Base-by-base conservation (phyloP, 2,329 filamentous ascomycete species). In the Neonectria magnoliae region DNA sequence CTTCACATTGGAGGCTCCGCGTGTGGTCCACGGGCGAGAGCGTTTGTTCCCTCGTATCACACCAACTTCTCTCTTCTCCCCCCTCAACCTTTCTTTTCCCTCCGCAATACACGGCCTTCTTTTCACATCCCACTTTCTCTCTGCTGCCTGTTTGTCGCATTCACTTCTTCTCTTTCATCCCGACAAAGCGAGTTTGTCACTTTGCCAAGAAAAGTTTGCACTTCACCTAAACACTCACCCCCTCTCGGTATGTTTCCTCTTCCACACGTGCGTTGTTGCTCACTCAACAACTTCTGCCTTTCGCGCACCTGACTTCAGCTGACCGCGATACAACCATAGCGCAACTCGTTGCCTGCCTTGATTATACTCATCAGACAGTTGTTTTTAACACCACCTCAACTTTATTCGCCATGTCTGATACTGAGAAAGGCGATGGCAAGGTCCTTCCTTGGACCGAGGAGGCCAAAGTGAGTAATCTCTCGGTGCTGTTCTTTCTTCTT, bases 401-500 rank as follows among this genome's bases (percentile, higher is more conserved):
- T 53, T 52, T 14, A n/a, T 41, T 47, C 52, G 60, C 31, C 10
- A 80, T 78, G 73, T 71, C 71, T 29, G 73, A 71, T 42, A 60
- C 67, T 2, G 65, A 72, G 20, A 71, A 69, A 36, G 41, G 63
- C n/a, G 65, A 70, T 1, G 64, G 64, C 11, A 77, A 79, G 44
- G 50, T 42, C 2, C 45, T 63, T 2, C 69, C 75, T 0, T 81
- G 79, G 79, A 81, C 78, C 1, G 79, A 80, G 1, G 74, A 78
- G 4, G 78, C 77, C 27, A 80, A 80, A 64, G 79, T 76, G 72
- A 62, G 62, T 47, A 3, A 2, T 20, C 18, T 22, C 13, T 13
- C 11, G 13, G 13, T 16, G 11, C 13, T 11, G 10, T 8, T 1
- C 45, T 53, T 2, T 0, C 47, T 53, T 2, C 50, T n/a, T 16